Evolutionary conservation across 1,139 yeast genomes (phyloP), one percentile per base, ranked within the genome.

Genomic region (Lodderomyces theae): DNA sequence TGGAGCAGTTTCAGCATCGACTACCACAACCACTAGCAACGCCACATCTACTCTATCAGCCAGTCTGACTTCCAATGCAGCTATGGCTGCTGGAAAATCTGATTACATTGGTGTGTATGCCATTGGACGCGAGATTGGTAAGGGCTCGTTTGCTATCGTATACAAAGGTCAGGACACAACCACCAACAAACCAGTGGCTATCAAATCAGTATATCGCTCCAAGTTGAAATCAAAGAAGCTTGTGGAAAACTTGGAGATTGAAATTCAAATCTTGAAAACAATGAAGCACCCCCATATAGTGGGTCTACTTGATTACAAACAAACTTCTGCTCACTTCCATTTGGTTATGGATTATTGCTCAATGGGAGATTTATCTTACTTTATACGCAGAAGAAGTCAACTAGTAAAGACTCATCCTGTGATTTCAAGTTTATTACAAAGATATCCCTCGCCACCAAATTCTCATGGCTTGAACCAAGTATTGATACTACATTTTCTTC

Each of bases 331-430:
- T 9, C 88, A 90, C 61, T 87, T 89, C 65, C 94, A 88, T 61
- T 69, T 92, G 49, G 80, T 90, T n/a, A 92, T 92, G 97, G 97
- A 92, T 59, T 92, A 88, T 64, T 92, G 98, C 59, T 82, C 97
- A 0, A 71, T 92, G 62, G 98, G 98, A 8, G 98, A 92, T 63
- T 72, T 92, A 46, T 86, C 95, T 0, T 87, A 82, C 56, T 84
- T 92, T 52, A 89, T 92, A 41, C 78, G 87, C 53, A 82, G 80
- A 58, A 76, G 92, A 55, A 77, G 77, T 49, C 89, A 85, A 56
- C 67, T 90, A 34, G 77, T 80, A 23, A 74, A 77, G 49, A 80
- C 86, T 3, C 89, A 88, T 57, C 97, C 97, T 0, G 76, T 86
- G 35, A 78, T 90, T 33, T 81, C 83, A 25, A 79, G 88, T 2